Evolutionary conservation across 805 yeast species (phyloP), one percentile per base, ranked within the genome.

Genomic region (Nakazawaea siamensis): DNA sequence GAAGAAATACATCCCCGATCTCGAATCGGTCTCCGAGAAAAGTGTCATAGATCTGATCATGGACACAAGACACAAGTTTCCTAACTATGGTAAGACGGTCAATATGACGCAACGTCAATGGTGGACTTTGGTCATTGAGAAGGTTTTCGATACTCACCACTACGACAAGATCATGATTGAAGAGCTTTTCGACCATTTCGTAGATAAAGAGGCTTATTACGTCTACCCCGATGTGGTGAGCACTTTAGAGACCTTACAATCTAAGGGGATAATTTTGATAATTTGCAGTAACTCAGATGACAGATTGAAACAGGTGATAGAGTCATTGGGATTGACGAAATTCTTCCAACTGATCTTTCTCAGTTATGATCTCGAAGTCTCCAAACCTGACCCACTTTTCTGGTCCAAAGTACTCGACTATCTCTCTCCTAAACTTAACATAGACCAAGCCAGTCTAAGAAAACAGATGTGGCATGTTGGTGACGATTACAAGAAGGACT

Each of bases 271-370:
- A 1, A 46, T 54, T 1, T 29, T 73, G 7, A 64, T 72, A 1
- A 62, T 73, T 4, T 58, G 74, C 7, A 71, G 80, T 38, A 81
- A 81, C 49, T 76, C 85, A 0, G 88, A 80, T 51, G 66, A 70
- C 2, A 47, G 76, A 12, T 69, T 71, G 20, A 46, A 50, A 4
- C 52, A 77, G 3, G 41, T 81, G 18, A 43, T 68, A 19, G 60
- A 66, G 43, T 50, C 51, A 18, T 61, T 80, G 29, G 69, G 64
- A 0, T 42, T 79, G 14, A 42, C 46, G 15, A 35, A 59, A 15
- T 73, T 49, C 43, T 64, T 79, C 43, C 47, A 52, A 10, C 47
- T 52, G 31, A 57, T 75, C 4, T 72, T 66, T 47, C 47, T 76
- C 6, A 73, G 82, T 3, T 80, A 79, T 51, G 72, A 77, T 42